phyloP scores from a whole-genome alignment of 176 grass and related monocot genomes.

The Phoenix roebelenii region DNA sequence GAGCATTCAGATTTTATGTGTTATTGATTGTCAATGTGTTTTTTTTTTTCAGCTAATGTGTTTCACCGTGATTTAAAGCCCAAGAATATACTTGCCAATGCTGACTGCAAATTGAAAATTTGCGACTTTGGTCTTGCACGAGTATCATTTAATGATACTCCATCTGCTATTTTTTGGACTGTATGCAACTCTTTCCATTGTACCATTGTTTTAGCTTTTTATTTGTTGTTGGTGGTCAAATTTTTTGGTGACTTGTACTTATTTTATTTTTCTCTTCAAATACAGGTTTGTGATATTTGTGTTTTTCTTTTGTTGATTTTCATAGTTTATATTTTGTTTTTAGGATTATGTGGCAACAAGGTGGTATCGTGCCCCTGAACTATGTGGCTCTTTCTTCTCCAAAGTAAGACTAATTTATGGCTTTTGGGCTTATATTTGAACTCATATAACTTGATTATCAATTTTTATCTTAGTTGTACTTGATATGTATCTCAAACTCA shows the following conservation, averaged over 20 bases:
- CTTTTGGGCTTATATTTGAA: background rate
- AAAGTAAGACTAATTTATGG: constrained; percentile 1
- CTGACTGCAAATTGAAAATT: constrained; percentile 16
- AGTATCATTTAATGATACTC: constrained; percentile 12
- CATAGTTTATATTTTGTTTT: background rate
- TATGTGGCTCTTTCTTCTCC: constrained; percentile 18
- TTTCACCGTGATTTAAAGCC: constrained; percentile 17
- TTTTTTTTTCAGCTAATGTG: constrained; percentile 5
- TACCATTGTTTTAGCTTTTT: background rate
- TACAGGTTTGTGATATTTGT: too few species aligned
- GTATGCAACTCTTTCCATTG: background rate
- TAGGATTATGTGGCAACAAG: constrained; percentile 21
- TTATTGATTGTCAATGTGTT: background rate
- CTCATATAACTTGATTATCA: too few species aligned
- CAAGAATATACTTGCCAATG: constrained; percentile 16
- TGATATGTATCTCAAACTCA: background rate
- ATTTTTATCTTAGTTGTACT: too few species aligned
- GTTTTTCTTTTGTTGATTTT: background rate
- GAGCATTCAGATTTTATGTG: too few species aligned
- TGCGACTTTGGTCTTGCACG: constrained; percentile 14
- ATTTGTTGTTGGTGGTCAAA: background rate
- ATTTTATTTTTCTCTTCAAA: background rate
- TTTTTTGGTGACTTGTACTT: background rate
- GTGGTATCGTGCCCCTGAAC: constrained; percentile 16
- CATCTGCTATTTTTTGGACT: constrained; percentile 14